Conservation (phyloP, 257 asterid genomes). For the Thymus mandschuricus region DNA sequence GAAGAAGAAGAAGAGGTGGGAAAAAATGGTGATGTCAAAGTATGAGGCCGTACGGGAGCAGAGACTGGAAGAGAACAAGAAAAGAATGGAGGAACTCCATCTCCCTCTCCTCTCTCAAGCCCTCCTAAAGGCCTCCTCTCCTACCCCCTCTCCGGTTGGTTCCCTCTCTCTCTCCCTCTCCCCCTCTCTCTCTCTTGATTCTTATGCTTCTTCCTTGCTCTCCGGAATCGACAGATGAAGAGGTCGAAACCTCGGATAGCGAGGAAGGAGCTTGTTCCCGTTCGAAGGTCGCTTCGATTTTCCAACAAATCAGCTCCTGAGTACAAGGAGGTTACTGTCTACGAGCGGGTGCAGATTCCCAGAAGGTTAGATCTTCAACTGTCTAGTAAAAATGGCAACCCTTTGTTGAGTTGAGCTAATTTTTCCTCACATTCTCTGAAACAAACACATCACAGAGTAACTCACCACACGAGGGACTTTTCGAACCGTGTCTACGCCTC, state of each 20-base stretch:
- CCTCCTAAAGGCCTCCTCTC: constrained; percentile 58
- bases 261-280: constrained; percentile 77
- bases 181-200: neutral
- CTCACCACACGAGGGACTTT: constrained; percentile 49
- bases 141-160: constrained; percentile 72
- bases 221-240: constrained; percentile 55
- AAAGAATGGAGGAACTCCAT: constrained; percentile 79
- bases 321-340: constrained; percentile 68
- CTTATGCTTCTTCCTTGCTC: neutral
- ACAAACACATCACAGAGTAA: constrained; percentile 38
- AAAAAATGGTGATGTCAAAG: constrained; percentile 60
- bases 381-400: neutral
- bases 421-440: neutral
- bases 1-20: neutral
- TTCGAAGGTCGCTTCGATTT: constrained; percentile 75
- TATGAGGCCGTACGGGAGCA: constrained; percentile 69
- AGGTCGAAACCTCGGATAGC: constrained; percentile 59
- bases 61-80: constrained; percentile 88
- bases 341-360: constrained; percentile 67
- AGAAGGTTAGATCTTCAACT: constrained; percentile 55
- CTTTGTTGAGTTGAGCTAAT: neutral
- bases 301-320: constrained; percentile 60
- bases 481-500: constrained; percentile 70
- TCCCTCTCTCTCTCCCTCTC: constrained; percentile 29
- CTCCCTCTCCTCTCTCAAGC: constrained; percentile 82